phyloP scores from a whole-genome alignment of 2,329 filamentous ascomycete species.

The Cladophialophora psammophila region DNA sequence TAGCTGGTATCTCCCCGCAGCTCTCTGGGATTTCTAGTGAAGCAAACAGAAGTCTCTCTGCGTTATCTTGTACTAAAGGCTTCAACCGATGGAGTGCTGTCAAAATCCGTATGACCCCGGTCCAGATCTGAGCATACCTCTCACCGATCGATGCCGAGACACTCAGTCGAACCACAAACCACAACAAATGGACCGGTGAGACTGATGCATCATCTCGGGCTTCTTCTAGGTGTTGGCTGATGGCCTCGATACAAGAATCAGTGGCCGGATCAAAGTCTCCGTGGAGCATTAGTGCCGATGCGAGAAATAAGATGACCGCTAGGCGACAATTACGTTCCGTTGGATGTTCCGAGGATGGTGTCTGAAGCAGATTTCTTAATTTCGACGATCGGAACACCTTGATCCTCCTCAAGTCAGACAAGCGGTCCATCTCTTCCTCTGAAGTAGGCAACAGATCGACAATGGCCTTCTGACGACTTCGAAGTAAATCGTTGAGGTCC shows the following conservation, averaged over 20 bases:
- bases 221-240: conserved; percentile 11
- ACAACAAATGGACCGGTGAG: conserved; percentile 16
- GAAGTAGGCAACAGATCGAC: conserved; percentile 17
- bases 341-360: conserved; percentile 1
- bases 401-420: conserved; percentile 9
- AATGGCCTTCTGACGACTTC: conserved; percentile 16
- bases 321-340: conserved; percentile 16
- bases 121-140: conserved; percentile 14
- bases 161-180: conserved; percentile 11
- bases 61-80: neutral
- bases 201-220: conserved; percentile 10
- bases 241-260: conserved; percentile 14
- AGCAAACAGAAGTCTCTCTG: conserved; percentile 8
- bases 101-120: conserved; percentile 10
- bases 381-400: conserved; percentile 11
- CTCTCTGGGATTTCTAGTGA: conserved; percentile 20
- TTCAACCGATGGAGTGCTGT: conserved; percentile 14
- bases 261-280: conserved; percentile 17
- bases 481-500: conserved; percentile 16
- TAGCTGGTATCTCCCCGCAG: neutral
- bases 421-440: conserved; percentile 18
- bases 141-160: conserved; percentile 3
- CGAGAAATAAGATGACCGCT: conserved; percentile 15
- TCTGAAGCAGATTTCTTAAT: conserved; percentile 5
- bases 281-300: conserved; percentile 15